Percentiles rank a stretch among this genome's conserved stretches.
Conservation (phyloP, 2,329 filamentous ascomycete genomes). For the Colletotrichum magnum region DNA sequence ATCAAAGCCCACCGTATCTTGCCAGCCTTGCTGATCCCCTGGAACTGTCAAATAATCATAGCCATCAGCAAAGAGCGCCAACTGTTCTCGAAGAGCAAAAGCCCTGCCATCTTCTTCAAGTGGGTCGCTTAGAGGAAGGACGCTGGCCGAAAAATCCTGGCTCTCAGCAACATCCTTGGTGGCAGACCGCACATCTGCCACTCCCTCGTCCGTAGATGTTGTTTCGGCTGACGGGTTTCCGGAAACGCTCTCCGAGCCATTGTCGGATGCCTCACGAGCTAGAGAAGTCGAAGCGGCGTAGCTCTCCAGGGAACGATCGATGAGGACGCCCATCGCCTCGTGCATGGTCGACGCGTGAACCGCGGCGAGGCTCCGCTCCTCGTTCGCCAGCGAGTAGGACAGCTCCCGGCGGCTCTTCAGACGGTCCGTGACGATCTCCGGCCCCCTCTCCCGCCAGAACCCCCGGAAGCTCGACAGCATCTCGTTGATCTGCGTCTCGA, state of each 20-base stretch:
- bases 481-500: background rate
- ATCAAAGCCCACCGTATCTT: background rate
- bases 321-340: background rate
- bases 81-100: background rate
- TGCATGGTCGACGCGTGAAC: background rate
- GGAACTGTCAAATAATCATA: background rate
- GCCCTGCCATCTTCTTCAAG: background rate
- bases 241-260: background rate
- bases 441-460: background rate
- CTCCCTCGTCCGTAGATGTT: background rate
- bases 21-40: background rate
- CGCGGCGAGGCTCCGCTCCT: background rate
- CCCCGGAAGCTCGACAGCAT: background rate
- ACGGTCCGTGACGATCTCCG: background rate
- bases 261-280: background rate
- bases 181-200: background rate
- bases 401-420: too few relatives aligned
- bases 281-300: background rate
- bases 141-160: background rate
- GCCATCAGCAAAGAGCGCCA: background rate
- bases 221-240: background rate
- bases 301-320: conserved; percentile 11
- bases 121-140: too few relatives aligned
- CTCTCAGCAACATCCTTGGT: background rate
- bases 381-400: background rate